A percentile compares a stretch with the other conserved stretches of the same genome.
These are phyloP conservation scores for Camelina sativa DNA, from an alignment of 345 rosid species.

Conservation along the genomic window DNA sequence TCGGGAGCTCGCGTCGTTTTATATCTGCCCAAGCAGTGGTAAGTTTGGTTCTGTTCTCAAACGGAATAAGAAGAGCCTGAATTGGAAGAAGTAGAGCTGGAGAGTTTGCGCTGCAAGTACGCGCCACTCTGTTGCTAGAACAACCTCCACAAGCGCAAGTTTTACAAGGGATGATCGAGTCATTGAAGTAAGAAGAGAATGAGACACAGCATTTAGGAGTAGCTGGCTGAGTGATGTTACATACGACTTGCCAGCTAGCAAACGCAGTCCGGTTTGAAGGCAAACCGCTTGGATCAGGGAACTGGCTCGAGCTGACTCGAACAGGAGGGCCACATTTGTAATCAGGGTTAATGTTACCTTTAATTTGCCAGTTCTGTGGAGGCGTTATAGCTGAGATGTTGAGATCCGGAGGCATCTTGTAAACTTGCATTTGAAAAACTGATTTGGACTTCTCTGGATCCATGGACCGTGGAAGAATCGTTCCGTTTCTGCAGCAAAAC, in stretches of 20 bases:
- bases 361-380: conserved; percentile 87
- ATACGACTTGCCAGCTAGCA: conserved; percentile 96
- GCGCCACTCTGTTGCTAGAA: conserved; percentile 57
- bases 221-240: conserved; percentile 78
- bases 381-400: conserved; percentile 71
- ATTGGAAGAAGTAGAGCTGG: conserved; percentile 82
- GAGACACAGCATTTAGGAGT: conserved; percentile 87
- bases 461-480: conserved; percentile 78
- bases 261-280: conserved; percentile 65
- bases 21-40: conserved; percentile 69
- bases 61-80: conserved; percentile 82
- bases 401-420: conserved; percentile 88
- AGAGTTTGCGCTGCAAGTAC: conserved; percentile 69
- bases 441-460: conserved; percentile 86
- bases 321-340: conserved; percentile 85
- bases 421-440: conserved; percentile 81
- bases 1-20: conserved; percentile 62
- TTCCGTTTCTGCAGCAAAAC: conserved; percentile 85
- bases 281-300: conserved; percentile 72
- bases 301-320: conserved; percentile 78
- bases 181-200: conserved; percentile 90
- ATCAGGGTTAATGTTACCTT: conserved; percentile 80
- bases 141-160: conserved; percentile 88
- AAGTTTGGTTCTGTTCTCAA: conserved; percentile 74
- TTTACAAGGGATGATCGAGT: conserved; percentile 78